Conservation (phyloP, 768 basidiomycete genomes). For the Leccinum aurantiacum region DNA sequence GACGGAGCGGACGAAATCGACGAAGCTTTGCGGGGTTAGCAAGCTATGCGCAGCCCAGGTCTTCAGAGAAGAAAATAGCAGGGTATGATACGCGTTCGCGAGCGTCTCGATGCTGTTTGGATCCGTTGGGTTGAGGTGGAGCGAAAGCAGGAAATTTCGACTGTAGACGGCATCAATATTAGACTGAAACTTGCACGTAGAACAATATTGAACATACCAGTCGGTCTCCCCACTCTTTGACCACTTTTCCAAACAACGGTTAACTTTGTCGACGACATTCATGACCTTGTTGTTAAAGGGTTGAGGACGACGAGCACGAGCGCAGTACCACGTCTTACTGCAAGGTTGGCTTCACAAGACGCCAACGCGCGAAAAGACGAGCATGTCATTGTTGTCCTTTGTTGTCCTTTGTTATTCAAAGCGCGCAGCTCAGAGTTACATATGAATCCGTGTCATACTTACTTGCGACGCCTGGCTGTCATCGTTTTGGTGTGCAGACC, state of each 20-base stretch:
- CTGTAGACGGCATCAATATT: slow-evolving; percentile 37
- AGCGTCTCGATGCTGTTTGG: slow-evolving; percentile 53
- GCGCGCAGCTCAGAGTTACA: neutral
- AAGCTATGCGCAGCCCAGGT: slow-evolving; percentile 52
- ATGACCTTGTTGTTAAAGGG: slow-evolving; percentile 35
- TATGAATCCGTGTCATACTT: too few species aligned
- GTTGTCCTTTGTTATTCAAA: slow-evolving; percentile 27
- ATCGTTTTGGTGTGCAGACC: too few species aligned
- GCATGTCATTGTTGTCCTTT: slow-evolving; percentile 28
- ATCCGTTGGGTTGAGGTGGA: slow-evolving; percentile 60
- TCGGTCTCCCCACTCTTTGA: slow-evolving; percentile 56
- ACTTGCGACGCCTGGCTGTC: too few species aligned
- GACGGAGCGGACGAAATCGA: slow-evolving; percentile 65
- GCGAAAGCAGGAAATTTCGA: slow-evolving; percentile 57
- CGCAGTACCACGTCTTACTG: slow-evolving; percentile 12
- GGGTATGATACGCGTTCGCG: slow-evolving; percentile 66
- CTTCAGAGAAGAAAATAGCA: slow-evolving; percentile 57
- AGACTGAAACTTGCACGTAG: slow-evolving; percentile 18
- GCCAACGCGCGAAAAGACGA: slow-evolving; percentile 20
- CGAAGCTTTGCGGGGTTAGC: slow-evolving; percentile 51
- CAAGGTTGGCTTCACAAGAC: slow-evolving; percentile 14
- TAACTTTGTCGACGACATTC: slow-evolving; percentile 60
- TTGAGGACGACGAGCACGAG: slow-evolving; percentile 17
- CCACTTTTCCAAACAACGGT: slow-evolving; percentile 54
- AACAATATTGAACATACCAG: slow-evolving; percentile 46